Evolutionary conservation across 23 red algal genomes (phyloP).

Genomic region (Gracilaria caudata): DNA sequence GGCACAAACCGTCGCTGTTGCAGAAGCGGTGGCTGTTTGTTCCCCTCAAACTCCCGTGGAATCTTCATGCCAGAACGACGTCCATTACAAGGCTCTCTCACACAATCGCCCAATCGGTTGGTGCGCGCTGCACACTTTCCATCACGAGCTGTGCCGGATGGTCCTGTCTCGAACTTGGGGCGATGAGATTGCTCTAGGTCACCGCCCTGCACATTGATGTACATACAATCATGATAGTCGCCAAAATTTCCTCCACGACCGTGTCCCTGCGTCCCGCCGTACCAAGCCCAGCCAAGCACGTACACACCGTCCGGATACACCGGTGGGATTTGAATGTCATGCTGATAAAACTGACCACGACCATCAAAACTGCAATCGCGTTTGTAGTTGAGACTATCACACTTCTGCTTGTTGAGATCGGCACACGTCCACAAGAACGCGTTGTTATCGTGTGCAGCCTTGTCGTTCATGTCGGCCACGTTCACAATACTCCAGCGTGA

Average conservation of each 20-base stretch:
- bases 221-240: slow-evolving; percentile 73
- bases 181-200: not conserved
- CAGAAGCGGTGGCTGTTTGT: not conserved
- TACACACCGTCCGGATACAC: slow-evolving; percentile 71
- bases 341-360: slow-evolving; percentile 1
- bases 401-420: slow-evolving; percentile 19
- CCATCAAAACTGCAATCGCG: slow-evolving; percentile 61
- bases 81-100: not conserved
- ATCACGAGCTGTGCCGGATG: not conserved
- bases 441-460: slow-evolving; percentile 29
- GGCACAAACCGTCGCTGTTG: not conserved
- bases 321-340: slow-evolving; percentile 44
- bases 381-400: slow-evolving; percentile 35
- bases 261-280: slow-evolving; percentile 53
- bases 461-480: slow-evolving; percentile 5
- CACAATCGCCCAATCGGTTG: slow-evolving; percentile 1
- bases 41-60: not conserved
- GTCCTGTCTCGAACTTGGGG: slow-evolving; percentile 10
- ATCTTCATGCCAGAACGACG: not conserved
- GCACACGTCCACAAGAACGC: slow-evolving; percentile 62
- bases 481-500: not conserved
- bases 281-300: slow-evolving; percentile 80
- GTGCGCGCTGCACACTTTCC: slow-evolving; percentile 5
- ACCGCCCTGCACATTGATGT: slow-evolving; percentile 64
- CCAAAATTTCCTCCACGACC: slow-evolving; percentile 47